These are phyloP conservation scores for Pelargonium myrrhifolium DNA, from an alignment of 441 rosid species.

Conservation along the genomic window DNA sequence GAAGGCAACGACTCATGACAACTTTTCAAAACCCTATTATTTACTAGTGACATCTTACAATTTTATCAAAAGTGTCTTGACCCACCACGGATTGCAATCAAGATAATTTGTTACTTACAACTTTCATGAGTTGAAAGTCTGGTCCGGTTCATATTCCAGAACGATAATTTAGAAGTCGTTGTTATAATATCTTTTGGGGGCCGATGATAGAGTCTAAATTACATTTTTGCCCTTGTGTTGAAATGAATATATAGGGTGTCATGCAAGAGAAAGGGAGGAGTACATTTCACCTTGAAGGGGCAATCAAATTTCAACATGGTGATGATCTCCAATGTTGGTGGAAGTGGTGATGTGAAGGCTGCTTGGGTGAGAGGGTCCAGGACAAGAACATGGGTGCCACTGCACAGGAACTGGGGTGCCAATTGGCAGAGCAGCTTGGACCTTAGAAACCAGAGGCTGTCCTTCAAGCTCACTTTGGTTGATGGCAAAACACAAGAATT, in stretches of 20 bases:
- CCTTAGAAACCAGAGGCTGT: constrained; percentile 45
- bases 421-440: constrained; percentile 67
- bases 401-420: constrained; percentile 76
- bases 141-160: too few relatives aligned
- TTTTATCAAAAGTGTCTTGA: too few relatives aligned
- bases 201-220: too few relatives aligned
- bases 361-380: constrained; percentile 58
- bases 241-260: constrained; percentile 34
- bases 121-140: too few relatives aligned
- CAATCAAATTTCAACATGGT: constrained; percentile 65
- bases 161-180: too few relatives aligned
- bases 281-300: constrained; percentile 69
- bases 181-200: too few relatives aligned
- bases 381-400: constrained; percentile 40
- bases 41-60: too few relatives aligned
- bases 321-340: constrained; percentile 66
- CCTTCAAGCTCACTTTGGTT: constrained; percentile 51
- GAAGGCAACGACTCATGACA: too few relatives aligned
- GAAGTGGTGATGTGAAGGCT: constrained; percentile 55
- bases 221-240: not conserved
- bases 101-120: too few relatives aligned
- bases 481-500: constrained; percentile 45
- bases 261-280: constrained; percentile 74
- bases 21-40: too few relatives aligned
- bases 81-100: too few relatives aligned